Evolutionary conservation across 169 alveolate genomes (phyloP).

Genomic region (Plasmodium berghei): DNA sequence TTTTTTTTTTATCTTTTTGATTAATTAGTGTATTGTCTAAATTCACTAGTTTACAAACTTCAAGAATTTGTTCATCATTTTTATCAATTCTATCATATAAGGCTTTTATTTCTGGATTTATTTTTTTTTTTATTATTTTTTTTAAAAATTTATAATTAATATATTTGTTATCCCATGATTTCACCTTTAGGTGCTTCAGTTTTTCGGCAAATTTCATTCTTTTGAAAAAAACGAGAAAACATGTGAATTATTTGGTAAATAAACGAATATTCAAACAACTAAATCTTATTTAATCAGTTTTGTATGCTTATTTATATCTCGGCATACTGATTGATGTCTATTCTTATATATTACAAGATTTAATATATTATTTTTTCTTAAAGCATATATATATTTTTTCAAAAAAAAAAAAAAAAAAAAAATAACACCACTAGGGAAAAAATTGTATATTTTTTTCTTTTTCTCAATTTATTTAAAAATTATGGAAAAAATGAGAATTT

Average conservation of each 20-base stretch:
- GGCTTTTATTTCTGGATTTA: conserved; percentile 31
- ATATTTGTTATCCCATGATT: conserved; percentile 78
- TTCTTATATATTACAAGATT: no score
- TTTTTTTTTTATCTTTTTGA: conserved; percentile 33
- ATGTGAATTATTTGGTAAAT: not conserved
- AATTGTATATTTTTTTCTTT: no score
- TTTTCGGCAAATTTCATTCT: conserved; percentile 81
- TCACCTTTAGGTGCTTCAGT: conserved; percentile 66
- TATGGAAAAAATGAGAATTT: no score
- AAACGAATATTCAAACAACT: no score
- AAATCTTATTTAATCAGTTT: no score
- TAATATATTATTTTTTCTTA: no score
- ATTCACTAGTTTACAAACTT: conserved; percentile 42
- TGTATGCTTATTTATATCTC: no score
- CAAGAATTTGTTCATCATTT: conserved; percentile 36
- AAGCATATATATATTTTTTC: no score
- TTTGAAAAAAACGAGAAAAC: not conserved
- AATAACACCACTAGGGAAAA: no score
- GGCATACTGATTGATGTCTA: no score
- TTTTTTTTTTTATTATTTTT: conserved; percentile 35
- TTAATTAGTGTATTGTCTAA: conserved; percentile 5
- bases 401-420: no score
- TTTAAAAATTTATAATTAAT: conserved; percentile 66
- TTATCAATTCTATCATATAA: conserved; percentile 41
- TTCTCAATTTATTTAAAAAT: no score